Percentiles rank a stretch among this genome's conserved stretches.
Evolutionary conservation across 305 asterid species (phyloP).

Genomic region (Fraxinus dipetala): DNA sequence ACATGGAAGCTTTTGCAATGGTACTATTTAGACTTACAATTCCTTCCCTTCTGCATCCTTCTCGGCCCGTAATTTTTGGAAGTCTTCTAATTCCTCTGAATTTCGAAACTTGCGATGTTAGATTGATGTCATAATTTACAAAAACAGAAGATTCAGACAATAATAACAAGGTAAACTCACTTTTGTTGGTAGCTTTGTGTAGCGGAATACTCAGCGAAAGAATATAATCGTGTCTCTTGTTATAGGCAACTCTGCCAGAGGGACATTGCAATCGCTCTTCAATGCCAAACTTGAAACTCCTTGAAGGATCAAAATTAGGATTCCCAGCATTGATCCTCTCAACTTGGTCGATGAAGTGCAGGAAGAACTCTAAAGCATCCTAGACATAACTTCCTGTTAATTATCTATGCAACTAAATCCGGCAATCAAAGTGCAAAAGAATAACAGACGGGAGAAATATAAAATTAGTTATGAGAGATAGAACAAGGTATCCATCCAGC

Average conservation of each 20-base stretch:
- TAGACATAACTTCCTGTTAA: slow-evolving; percentile 35
- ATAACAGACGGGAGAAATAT: slow-evolving; percentile 12
- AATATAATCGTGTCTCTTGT: slow-evolving; percentile 70
- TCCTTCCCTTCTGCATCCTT: slow-evolving; percentile 67
- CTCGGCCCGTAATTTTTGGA: slow-evolving; percentile 65
- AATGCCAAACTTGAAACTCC: slow-evolving; percentile 90
- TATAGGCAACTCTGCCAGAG: slow-evolving; percentile 89
- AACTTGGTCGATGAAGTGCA: slow-evolving; percentile 89
- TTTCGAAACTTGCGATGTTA: slow-evolving; percentile 23
- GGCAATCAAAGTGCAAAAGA: background rate
- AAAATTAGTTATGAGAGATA: background rate
- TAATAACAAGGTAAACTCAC: slow-evolving; percentile 44
- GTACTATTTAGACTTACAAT: slow-evolving; percentile 55
- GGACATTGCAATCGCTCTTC: slow-evolving; percentile 89
- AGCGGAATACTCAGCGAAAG: slow-evolving; percentile 84
- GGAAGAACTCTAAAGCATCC: slow-evolving; percentile 97
- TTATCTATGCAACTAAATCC: slow-evolving; percentile 11
- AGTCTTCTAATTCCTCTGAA: slow-evolving; percentile 75
- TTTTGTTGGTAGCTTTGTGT: slow-evolving; percentile 78
- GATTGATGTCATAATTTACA: slow-evolving; percentile 20
- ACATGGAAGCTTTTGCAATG: slow-evolving; percentile 1
- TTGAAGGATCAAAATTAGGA: slow-evolving; percentile 69
- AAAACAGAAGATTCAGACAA: slow-evolving; percentile 7
- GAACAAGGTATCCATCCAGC: background rate
- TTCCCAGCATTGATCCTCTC: slow-evolving; percentile 68